phyloP scores from a whole-genome alignment of 306 rosid genomes.

The Luffa acutangula region DNA sequence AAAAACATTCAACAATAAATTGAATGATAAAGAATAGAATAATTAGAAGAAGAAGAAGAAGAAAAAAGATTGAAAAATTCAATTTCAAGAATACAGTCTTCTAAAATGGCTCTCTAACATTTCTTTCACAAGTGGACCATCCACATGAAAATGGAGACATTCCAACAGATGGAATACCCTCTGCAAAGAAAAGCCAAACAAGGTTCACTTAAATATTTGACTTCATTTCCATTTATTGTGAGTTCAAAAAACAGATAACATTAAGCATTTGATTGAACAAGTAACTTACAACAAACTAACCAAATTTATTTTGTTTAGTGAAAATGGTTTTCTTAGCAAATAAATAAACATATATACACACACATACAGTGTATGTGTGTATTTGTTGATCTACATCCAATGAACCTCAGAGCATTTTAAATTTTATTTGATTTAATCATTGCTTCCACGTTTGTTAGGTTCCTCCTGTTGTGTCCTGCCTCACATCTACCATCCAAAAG shows the following conservation, averaged over 20 bases:
- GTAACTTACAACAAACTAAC: neutral
- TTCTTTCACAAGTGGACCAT: conserved; percentile 62
- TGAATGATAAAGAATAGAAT: neutral
- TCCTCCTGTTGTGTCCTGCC: neutral
- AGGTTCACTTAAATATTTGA: conserved; percentile 9
- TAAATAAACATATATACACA: neutral
- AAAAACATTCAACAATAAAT: neutral
- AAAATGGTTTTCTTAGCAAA: neutral
- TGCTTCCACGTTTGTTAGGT: neutral
- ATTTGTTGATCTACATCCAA: neutral
- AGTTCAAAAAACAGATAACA: neutral
- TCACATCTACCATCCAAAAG: neutral
- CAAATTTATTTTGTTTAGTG: neutral
- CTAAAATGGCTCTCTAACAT: conserved; percentile 32
- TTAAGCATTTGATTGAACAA: neutral
- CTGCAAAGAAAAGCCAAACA: conserved; percentile 31
- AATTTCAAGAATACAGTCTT: conserved; percentile 2
- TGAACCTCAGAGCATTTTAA: neutral
- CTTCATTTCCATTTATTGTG: neutral
- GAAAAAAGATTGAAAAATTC: neutral
- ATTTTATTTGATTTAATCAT: neutral
- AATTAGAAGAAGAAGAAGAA: conserved; percentile 1
- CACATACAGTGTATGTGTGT: neutral
- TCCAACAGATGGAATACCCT: conserved; percentile 89
- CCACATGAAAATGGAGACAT: conserved; percentile 94